These are phyloP conservation scores for Epichloe brachyelytri DNA, from an alignment of 2,329 filamentous ascomycete genomes.

Conservation along the genomic window DNA sequence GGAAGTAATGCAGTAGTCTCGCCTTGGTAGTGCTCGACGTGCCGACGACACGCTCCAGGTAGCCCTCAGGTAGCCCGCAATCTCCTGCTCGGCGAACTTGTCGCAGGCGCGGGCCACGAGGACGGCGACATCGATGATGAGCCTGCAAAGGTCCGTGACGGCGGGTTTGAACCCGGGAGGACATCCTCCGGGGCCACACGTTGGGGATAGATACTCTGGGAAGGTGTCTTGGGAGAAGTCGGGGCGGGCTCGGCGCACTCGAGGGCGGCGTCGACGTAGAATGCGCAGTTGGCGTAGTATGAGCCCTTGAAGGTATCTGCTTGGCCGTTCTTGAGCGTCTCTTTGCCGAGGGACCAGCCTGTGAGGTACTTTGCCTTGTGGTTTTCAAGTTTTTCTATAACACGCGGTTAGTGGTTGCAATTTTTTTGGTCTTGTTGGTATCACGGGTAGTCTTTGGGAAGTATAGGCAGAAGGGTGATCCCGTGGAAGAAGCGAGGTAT, in stretches of 20 bases:
- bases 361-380: slow-evolving; percentile 50
- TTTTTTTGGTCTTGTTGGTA: too few relatives aligned
- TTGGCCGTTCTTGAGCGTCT: slow-evolving; percentile 64
- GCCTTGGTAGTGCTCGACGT: slow-evolving; percentile 85
- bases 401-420: background rate
- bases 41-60: slow-evolving; percentile 76
- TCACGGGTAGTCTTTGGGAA: too few relatives aligned
- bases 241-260: slow-evolving; percentile 48
- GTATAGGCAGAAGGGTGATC: too few relatives aligned
- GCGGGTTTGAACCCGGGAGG: slow-evolving; percentile 61
- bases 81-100: slow-evolving; percentile 66
- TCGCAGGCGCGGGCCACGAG: slow-evolving; percentile 88
- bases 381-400: slow-evolving; percentile 42
- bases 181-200: slow-evolving; percentile 64
- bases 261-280: slow-evolving; percentile 53
- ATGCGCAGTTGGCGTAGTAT: slow-evolving; percentile 74
- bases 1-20: slow-evolving; percentile 85
- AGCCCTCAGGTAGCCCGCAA: slow-evolving; percentile 65
- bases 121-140: slow-evolving; percentile 83
- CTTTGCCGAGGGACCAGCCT: slow-evolving; percentile 72
- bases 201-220: slow-evolving; percentile 82
- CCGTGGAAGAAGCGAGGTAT: background rate
- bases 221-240: slow-evolving; percentile 51
- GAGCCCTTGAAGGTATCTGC: slow-evolving; percentile 73
- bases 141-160: slow-evolving; percentile 61